Base-by-base conservation (phyloP, 768 basidiomycete genomes). In the Cantharellus cinnabarinus region DNA sequence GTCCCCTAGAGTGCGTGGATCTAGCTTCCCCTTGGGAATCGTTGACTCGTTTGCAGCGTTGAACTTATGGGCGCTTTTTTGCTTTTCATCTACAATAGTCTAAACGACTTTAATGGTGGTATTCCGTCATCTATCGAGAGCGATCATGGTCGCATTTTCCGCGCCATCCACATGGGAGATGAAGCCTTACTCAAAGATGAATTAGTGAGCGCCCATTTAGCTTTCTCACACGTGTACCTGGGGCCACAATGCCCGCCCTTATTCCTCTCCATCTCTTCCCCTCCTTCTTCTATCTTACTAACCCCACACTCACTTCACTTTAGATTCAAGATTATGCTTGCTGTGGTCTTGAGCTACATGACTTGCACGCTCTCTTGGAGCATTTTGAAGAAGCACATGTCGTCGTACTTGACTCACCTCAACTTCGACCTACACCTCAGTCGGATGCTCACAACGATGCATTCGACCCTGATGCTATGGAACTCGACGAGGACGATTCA, bases 331-430 rank as follows among this genome's bases (percentile, higher is more conserved):
- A 94, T 68, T 95, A 90, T 72, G 81, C 81, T 1, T 95, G 91
- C 71, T 95, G 90, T 67, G 89, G 89, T 5, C 71, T 85, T 56
- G 77, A 82, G 63, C 76, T 89, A 15, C 74, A 76, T 40, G 84
- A 87, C 65, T 76, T 87, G 0, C 84, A 87, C 62, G 83, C 87
- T 2, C 80, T 94, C 5, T 77, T 94, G 2, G 88, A 93, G 69
- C 90, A 94, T 67, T 91, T 93, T 63, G 90, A 94, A 66, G 84
- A 89, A 61, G 80, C 81, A 53, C 90, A 94, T 68, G 85, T 93
- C 67, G 77, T 86, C 66, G 80, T 89, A 60, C 68, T 83, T 50
- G 73, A 77, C 62, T 64, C 66, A 15, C 66, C 67, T 29, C 61
- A 64, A 4, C 62, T 66, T 29, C 56, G 60, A 2, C 10, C 52